A percentile compares a stretch with the other conserved stretches of the same genome.
These are phyloP conservation scores for Colletotrichum salicis DNA, from an alignment of 2,329 filamentous ascomycete species.

Conservation along the genomic window DNA sequence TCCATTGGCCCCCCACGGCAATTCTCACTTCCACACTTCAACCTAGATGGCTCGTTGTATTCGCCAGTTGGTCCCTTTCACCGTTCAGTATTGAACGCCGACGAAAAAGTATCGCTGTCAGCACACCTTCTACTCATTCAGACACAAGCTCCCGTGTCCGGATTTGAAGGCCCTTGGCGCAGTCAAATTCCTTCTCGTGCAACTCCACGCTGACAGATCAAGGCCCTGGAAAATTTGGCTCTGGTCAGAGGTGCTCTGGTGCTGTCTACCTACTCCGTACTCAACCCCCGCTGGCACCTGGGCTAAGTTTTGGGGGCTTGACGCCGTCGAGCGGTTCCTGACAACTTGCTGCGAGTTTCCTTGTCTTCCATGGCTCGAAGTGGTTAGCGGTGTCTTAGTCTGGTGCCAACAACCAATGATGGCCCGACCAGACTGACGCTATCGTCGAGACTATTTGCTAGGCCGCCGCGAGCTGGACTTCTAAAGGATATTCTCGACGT, in stretches of 20 bases:
- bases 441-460: conserved; percentile 26
- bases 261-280: too few species aligned
- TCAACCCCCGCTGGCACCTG: background rate
- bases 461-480: background rate
- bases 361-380: conserved; percentile 4
- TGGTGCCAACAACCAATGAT: conserved; percentile 5
- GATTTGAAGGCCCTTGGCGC: too few species aligned
- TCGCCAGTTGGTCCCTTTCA: too few species aligned
- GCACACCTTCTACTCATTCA: background rate
- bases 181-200: background rate
- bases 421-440: conserved; percentile 2
- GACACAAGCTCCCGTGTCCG: too few species aligned
- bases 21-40: background rate
- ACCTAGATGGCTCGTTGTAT: too few species aligned
- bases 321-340: conserved; percentile 7
- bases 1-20: background rate
- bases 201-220: background rate
- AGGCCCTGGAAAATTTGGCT: background rate
- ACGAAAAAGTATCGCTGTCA: background rate
- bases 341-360: background rate
- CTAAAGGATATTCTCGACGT: background rate
- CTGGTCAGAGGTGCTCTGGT: background rate
- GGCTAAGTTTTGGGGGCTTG: background rate
- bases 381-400: conserved; percentile 20
- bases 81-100: too few species aligned